Evolutionary conservation across 2,329 filamentous ascomycete genomes (phyloP).

Genomic region (Cordyceps militaris): DNA sequence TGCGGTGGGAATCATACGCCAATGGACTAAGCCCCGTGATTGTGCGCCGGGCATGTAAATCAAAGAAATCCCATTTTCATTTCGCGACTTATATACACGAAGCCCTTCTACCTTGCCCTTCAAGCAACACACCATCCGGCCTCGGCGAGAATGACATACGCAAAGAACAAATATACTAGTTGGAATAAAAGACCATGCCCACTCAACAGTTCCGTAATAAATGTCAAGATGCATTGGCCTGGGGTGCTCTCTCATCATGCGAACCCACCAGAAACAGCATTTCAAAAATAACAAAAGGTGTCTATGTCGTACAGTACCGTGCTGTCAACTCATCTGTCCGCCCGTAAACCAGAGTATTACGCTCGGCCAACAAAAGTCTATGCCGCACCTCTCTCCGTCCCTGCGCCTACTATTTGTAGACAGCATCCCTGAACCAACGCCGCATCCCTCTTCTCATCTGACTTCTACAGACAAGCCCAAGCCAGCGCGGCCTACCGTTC

Average conservation of each 20-base stretch:
- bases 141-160: not conserved
- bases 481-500: constrained; percentile 32
- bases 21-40: too few species aligned
- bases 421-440: not conserved
- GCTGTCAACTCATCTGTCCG: not conserved
- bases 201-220: not conserved
- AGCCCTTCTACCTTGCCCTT: too few species aligned
- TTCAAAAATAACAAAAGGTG: not conserved
- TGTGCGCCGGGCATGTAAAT: too few species aligned
- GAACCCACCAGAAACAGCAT: not conserved
- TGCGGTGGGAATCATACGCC: too few species aligned
- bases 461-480: constrained; percentile 11
- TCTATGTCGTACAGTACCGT: not conserved
- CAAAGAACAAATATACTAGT: not conserved
- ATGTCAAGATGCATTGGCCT: too few species aligned
- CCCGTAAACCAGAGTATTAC: not conserved
- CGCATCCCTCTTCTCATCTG: not conserved
- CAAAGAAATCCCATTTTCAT: not conserved
- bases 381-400: not conserved
- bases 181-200: not conserved
- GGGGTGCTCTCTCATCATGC: too few species aligned
- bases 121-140: too few species aligned
- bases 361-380: not conserved
- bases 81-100: not conserved
- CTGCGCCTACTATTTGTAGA: not conserved